Conservation (phyloP, 768 basidiomycete genomes). For the Phallus indusiatus region DNA sequence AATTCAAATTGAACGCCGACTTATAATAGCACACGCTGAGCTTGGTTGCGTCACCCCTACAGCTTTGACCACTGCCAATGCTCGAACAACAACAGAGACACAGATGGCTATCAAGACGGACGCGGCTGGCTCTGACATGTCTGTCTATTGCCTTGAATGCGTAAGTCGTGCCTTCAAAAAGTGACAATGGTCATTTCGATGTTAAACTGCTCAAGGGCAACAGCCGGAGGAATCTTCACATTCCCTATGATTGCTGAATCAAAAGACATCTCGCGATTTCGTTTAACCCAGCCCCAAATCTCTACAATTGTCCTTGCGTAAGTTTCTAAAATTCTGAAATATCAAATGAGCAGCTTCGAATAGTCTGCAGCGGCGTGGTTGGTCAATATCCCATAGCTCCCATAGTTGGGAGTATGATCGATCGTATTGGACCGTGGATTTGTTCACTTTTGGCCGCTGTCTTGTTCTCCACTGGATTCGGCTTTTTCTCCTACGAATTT, state of each 20-base stretch:
- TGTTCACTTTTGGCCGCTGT: conserved; percentile 56
- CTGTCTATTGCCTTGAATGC: conserved; percentile 54
- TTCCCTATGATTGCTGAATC: conserved; percentile 68
- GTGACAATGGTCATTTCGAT: conserved; percentile 5
- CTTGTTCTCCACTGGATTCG: conserved; percentile 52
- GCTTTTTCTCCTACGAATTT: conserved; percentile 53
- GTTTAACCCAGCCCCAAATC: conserved; percentile 61
- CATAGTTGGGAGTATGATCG: conserved; percentile 58
- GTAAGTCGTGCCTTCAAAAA: conserved; percentile 31
- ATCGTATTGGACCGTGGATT: conserved; percentile 54
- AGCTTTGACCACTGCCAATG: neutral
- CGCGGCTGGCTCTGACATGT: conserved; percentile 30
- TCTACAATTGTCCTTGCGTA: conserved; percentile 73
- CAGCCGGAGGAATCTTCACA: conserved; percentile 68
- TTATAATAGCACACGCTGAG: neutral
- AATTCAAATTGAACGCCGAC: no score
- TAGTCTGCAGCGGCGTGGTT: conserved; percentile 54
- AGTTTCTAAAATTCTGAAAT: conserved; percentile 18
- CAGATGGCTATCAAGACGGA: conserved; percentile 9
- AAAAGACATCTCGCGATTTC: conserved; percentile 46
- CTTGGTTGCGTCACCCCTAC: neutral
- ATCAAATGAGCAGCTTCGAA: neutral
- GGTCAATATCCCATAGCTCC: conserved; percentile 74
- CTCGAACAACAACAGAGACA: neutral
- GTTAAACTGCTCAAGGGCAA: conserved; percentile 33